A percentile compares a stretch with the other conserved stretches of the same genome.
These are phyloP conservation scores for Acer campestre DNA, from an alignment of 345 rosid species.

Conservation along the genomic window DNA sequence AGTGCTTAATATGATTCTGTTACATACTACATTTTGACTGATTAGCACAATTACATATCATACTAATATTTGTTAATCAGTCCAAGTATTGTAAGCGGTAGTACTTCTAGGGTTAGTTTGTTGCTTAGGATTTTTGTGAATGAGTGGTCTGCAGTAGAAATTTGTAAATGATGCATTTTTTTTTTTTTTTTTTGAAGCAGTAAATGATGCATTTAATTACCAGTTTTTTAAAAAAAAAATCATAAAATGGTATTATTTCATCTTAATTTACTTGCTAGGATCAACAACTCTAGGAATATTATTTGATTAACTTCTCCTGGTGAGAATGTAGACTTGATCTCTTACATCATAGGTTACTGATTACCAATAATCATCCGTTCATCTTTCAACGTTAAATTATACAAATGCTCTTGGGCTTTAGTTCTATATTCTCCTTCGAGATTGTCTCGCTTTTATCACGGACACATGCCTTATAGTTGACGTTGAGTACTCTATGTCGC, in stretches of 20 bases:
- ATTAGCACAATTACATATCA: background rate
- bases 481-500: constrained; percentile 29
- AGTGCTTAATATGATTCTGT: background rate
- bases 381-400: too few species aligned
- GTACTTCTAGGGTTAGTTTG: background rate
- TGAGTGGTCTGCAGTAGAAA: constrained; percentile 11
- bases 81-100: background rate
- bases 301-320: constrained; percentile 2
- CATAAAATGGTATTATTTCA: background rate
- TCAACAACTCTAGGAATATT: background rate
- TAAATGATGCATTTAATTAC: background rate
- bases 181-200: background rate
- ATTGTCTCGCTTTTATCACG: constrained; percentile 16
- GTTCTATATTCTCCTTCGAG: constrained; percentile 7
- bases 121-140: constrained; percentile 7
- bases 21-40: background rate
- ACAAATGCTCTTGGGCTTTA: constrained; percentile 5
- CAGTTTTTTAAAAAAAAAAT: background rate
- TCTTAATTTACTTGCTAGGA: background rate
- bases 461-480: constrained; percentile 20
- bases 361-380: background rate
- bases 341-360: background rate
- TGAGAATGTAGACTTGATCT: constrained; percentile 1
- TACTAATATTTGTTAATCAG: background rate
- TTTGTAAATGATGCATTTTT: background rate